Evolutionary conservation across 2,329 filamentous ascomycete genomes (phyloP).

Genomic region (Aspergillus fructus): DNA sequence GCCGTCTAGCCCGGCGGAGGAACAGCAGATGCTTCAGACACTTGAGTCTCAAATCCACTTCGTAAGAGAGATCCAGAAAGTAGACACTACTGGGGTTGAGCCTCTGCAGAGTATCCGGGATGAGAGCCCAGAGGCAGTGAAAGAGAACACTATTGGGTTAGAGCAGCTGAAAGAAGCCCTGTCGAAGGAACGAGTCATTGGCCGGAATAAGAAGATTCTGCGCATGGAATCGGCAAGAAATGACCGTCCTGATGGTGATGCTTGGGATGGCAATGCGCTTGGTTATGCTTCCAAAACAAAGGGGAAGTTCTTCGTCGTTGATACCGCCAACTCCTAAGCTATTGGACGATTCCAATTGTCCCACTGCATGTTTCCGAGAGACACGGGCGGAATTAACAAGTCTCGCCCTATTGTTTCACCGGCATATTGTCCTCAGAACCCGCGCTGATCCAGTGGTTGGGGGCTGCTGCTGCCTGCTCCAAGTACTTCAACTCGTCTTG

Average conservation of each 20-base stretch:
- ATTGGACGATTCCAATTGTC: background rate
- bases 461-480: background rate
- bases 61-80: constrained; percentile 78
- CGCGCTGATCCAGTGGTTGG: background rate
- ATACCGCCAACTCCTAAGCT: constrained; percentile 36
- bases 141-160: constrained; percentile 41
- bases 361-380: background rate
- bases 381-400: background rate
- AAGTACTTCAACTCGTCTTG: background rate
- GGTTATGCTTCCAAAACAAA: constrained; percentile 63
- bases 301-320: constrained; percentile 76
- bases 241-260: constrained; percentile 43
- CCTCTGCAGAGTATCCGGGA: constrained; percentile 80
- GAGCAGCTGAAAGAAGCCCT: constrained; percentile 38
- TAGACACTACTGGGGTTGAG: constrained; percentile 70
- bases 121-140: constrained; percentile 48
- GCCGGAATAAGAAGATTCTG: constrained; percentile 49
- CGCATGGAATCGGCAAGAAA: constrained; percentile 32
- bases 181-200: constrained; percentile 41
- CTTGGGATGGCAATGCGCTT: constrained; percentile 70
- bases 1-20: constrained; percentile 62
- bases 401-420: too few species aligned
- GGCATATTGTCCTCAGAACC: background rate
- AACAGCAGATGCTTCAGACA: constrained; percentile 69
- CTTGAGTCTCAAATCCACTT: constrained; percentile 84